phyloP scores from a whole-genome alignment of 164 flowering plant species.

The Dillenia turbinata region DNA sequence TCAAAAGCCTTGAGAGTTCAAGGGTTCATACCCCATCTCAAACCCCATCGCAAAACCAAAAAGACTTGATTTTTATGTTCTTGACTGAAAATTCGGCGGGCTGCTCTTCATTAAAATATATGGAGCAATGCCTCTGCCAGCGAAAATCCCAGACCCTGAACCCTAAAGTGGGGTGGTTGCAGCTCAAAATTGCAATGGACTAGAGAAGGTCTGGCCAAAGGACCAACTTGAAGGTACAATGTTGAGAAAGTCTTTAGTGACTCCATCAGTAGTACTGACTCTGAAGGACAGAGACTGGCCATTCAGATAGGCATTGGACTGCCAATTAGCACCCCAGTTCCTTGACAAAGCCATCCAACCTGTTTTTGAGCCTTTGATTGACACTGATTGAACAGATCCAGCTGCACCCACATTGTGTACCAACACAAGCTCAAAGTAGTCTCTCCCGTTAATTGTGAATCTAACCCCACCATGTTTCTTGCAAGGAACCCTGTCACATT shows the following conservation, averaged over 20 bases:
- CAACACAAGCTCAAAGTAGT: constrained; percentile 80
- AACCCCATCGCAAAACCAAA: neutral
- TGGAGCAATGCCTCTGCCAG: constrained; percentile 57
- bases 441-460: constrained; percentile 76
- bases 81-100: constrained; percentile 16
- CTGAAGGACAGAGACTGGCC: constrained; percentile 83
- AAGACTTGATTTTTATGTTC: too few species aligned
- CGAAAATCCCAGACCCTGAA: constrained; percentile 13
- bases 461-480: constrained; percentile 76
- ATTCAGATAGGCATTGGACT: constrained; percentile 62
- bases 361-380: constrained; percentile 61
- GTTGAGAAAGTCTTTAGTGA: constrained; percentile 37
- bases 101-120: constrained; percentile 21
- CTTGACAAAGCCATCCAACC: constrained; percentile 79
- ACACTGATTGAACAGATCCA: constrained; percentile 60
- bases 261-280: constrained; percentile 74
- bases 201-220: constrained; percentile 80
- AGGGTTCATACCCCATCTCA: constrained; percentile 10
- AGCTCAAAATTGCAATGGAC: constrained; percentile 53
- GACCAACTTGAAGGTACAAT: constrained; percentile 64
- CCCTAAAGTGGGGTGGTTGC: neutral
- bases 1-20: constrained; percentile 9
- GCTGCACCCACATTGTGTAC: constrained; percentile 71
- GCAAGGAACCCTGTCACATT: constrained; percentile 74
- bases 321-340: constrained; percentile 98